phyloP scores from a whole-genome alignment of 192 early-diverging fungal species.

The Gonapodya sp. region DNA sequence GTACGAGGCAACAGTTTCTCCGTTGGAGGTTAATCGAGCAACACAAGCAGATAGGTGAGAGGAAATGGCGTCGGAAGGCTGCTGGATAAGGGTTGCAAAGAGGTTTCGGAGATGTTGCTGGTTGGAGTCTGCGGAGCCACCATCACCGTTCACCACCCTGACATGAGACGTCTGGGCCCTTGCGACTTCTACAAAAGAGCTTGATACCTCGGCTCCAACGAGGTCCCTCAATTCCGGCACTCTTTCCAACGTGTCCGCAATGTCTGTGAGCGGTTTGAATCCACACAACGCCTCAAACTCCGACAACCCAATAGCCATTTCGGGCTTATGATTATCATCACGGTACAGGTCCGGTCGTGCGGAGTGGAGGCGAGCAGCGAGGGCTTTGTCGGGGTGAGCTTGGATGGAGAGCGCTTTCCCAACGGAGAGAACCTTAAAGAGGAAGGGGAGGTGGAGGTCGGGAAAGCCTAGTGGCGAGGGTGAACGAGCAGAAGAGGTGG shows the following conservation, averaged over 20 bases:
- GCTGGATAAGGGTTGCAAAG: constrained; percentile 54
- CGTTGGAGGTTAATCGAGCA: constrained; percentile 24
- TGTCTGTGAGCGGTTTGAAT: constrained; percentile 77
- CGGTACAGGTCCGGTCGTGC: constrained; percentile 80
- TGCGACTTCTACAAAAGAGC: neutral
- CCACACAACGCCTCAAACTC: constrained; percentile 91
- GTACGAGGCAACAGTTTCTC: neutral
- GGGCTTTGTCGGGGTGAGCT: constrained; percentile 88
- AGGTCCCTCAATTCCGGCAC: constrained; percentile 75
- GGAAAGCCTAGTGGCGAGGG: constrained; percentile 33
- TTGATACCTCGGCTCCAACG: constrained; percentile 36
- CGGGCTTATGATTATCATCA: constrained; percentile 88
- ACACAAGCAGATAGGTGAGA: constrained; percentile 45
- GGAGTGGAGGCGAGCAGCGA: constrained; percentile 64
- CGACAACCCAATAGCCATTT: constrained; percentile 95
- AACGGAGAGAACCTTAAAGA: constrained; percentile 92
- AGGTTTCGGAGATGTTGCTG: constrained; percentile 34
- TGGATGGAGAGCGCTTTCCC: constrained; percentile 91
- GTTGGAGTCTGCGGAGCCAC: constrained; percentile 24
- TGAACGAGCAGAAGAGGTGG: constrained; percentile 44
- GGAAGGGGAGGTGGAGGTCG: constrained; percentile 79
- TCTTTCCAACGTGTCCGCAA: constrained; percentile 43
- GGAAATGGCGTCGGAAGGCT: constrained; percentile 31
- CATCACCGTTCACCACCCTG: constrained; percentile 7
- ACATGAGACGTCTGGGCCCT: constrained; percentile 16